Evolutionary conservation across 257 asterid species (phyloP).

Genomic region (Solanum sejunctum): DNA sequence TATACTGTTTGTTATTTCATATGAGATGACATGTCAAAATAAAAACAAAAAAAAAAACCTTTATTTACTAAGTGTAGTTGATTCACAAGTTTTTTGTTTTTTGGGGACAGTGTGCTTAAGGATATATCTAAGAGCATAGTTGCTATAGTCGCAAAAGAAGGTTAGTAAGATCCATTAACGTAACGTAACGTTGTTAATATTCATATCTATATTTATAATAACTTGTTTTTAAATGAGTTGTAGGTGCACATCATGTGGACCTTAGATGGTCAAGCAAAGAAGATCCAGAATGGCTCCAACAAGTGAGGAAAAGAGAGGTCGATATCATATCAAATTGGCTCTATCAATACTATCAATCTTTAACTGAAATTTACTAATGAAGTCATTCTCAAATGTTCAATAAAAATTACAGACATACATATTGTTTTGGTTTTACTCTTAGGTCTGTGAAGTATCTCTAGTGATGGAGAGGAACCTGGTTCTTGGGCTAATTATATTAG

Average conservation of each 20-base stretch:
- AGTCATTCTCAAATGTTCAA: not conserved
- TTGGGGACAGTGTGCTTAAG: constrained; percentile 51
- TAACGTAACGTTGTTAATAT: not conserved
- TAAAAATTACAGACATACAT: not conserved
- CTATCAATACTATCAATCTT: constrained; percentile 7
- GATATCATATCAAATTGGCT: not conserved
- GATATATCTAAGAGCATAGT: constrained; percentile 54
- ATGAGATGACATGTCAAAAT: no score
- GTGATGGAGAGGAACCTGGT: no score
- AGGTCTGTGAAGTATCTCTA: not conserved
- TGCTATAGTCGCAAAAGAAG: constrained; percentile 63
- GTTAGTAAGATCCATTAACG: constrained; percentile 5
- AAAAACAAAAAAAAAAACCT: no score
- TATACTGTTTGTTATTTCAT: no score
- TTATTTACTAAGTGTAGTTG: no score
- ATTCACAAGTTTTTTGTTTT: not conserved
- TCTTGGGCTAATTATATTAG: no score
- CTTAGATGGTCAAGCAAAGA: constrained; percentile 60
- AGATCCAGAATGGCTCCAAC: constrained; percentile 78
- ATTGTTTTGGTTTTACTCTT: no score
- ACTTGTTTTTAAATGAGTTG: not conserved
- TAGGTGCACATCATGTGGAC: constrained; percentile 91
- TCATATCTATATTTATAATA: not conserved
- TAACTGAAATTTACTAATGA: constrained; percentile 1
- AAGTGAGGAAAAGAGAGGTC: constrained; percentile 2